Conservation (phyloP, 2,329 filamentous ascomycete species). For the Paraconiothyrium sp. region DNA sequence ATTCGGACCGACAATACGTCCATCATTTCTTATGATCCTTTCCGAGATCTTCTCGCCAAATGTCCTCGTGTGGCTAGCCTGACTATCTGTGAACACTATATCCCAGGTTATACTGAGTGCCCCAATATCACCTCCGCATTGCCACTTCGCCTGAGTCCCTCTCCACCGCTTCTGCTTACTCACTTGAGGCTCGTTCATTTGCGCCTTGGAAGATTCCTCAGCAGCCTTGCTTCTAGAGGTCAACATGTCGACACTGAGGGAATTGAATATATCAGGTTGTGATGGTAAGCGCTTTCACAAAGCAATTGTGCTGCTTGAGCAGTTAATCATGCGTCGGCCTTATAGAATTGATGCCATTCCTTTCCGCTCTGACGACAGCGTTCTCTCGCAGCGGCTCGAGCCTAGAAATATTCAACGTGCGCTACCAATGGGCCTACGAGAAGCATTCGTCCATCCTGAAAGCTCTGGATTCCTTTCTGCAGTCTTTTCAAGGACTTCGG, state of each 20-base stretch:
- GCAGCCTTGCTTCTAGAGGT: neutral
- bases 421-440: neutral
- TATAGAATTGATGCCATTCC: neutral
- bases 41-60: neutral
- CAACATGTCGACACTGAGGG: neutral
- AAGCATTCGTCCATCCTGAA: neutral
- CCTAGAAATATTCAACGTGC: neutral
- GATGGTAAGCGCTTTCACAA: neutral
- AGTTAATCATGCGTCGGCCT: neutral
- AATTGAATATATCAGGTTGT: neutral
- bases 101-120: neutral
- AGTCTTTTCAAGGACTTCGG: neutral
- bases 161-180: neutral
- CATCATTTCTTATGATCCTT: neutral
- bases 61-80: neutral
- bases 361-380: neutral
- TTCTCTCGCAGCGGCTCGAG: neutral
- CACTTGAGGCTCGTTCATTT: neutral
- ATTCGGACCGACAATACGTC: neutral
- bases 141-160: neutral
- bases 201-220: neutral
- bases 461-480: neutral
- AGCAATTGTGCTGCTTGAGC: neutral
- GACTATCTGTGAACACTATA: neutral
- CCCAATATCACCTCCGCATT: neutral